Conservation (phyloP, 805 yeast genomes). For the Zygoascus ofunaensis region DNA sequence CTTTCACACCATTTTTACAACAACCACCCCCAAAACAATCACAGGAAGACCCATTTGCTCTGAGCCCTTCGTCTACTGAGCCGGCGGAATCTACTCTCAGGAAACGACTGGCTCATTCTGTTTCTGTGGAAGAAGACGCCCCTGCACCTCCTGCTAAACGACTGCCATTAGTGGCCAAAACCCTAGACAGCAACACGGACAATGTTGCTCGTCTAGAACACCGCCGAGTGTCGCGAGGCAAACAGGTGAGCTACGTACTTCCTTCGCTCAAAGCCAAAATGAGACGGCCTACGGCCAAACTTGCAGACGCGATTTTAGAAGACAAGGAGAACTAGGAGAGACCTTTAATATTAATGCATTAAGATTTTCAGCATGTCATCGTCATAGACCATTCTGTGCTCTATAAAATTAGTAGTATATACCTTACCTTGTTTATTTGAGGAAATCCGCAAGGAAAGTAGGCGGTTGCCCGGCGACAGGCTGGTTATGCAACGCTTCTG, state of each 20-base stretch:
- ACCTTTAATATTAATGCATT: neutral
- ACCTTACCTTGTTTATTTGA: no score
- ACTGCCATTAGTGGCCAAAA: neutral
- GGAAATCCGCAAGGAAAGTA: conserved; percentile 12
- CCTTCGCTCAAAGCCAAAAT: conserved; percentile 61
- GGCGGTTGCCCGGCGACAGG: conserved; percentile 10
- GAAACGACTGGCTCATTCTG: neutral
- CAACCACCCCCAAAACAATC: no score
- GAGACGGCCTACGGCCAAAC: conserved; percentile 49
- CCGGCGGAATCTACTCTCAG: neutral
- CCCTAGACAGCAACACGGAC: conserved; percentile 3
- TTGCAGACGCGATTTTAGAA: conserved; percentile 48
- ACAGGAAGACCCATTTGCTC: conserved; percentile 2
- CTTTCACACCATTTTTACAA: no score
- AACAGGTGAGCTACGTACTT: conserved; percentile 51
- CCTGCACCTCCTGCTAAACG: neutral
- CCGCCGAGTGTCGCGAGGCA: conserved; percentile 42
- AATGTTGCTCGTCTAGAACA: conserved; percentile 12
- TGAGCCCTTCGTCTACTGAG: no score
- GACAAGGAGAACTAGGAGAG: conserved; percentile 10
- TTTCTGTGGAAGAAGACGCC: neutral
- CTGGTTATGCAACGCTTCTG: conserved; percentile 15
- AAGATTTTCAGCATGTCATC: neutral
- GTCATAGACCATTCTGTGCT: neutral
- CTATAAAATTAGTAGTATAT: no score